These are phyloP conservation scores for Amanita phalloides DNA, from an alignment of 768 basidiomycete genomes.

Conservation along the genomic window DNA sequence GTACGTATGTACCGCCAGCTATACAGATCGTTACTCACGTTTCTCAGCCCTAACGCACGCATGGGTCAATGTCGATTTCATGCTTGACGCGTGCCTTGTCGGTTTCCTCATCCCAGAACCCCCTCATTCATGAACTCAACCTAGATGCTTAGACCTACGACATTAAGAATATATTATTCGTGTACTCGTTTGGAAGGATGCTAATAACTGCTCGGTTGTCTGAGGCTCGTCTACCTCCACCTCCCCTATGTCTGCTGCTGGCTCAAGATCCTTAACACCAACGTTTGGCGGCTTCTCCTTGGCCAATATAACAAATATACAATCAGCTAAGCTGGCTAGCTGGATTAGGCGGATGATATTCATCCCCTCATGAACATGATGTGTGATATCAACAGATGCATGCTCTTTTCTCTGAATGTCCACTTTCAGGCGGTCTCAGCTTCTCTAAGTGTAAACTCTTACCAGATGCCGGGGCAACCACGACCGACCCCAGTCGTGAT, in stretches of 20 bases:
- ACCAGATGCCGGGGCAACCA: conserved; percentile 38
- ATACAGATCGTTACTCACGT: not conserved
- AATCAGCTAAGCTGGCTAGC: conserved; percentile 27
- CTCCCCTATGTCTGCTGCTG: not conserved
- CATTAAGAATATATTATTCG: conserved; percentile 1
- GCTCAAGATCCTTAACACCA: not conserved
- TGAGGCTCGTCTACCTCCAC: not conserved
- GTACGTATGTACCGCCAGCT: conserved; percentile 32
- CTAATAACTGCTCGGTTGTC: not conserved
- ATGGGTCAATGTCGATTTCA: conserved; percentile 95
- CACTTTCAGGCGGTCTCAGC: not conserved
- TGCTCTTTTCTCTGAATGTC: conserved; percentile 14
- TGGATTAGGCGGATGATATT: conserved; percentile 44
- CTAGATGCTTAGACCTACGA: not conserved
- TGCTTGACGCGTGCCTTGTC: conserved; percentile 89
- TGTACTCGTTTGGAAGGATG: not conserved
- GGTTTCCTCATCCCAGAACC: conserved; percentile 80
- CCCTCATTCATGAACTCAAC: conserved; percentile 9
- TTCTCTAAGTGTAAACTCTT: not conserved
- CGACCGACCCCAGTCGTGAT: conserved; percentile 18
- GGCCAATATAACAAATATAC: conserved; percentile 34
- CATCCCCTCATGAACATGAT: conserved; percentile 26
- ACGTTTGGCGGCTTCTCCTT: conserved; percentile 3
- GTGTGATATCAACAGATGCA: conserved; percentile 28
- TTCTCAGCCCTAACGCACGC: conserved; percentile 75